Evolutionary conservation across 176 grass and related monocot species (phyloP), one percentile per base, ranked within the genome.

Genomic region (Poa pratensis): DNA sequence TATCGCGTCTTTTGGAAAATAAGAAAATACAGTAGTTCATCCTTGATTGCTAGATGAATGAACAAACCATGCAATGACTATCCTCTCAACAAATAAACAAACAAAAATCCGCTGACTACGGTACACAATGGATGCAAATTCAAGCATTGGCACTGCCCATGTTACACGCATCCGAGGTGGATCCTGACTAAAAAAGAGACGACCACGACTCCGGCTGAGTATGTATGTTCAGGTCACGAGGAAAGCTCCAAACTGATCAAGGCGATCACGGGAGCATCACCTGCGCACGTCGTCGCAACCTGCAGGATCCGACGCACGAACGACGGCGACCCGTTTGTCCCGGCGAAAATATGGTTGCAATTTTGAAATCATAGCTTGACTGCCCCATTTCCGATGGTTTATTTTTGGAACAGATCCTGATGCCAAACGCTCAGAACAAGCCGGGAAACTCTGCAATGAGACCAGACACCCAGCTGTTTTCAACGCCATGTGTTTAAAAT

Each of bases 281-380:
- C 69, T 24, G 69, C 69, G 1, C 15, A 50, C 43, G 70, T 73
- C 70, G 70, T 28, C 43, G 70, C 14, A 27, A 4, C 37, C 19
- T 71, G 43, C 45, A 50, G 23, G 45, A 74, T 50, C 43, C 45
- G 43, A 74, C 71, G 69, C 73, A 83, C 39, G 51, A 30, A 37
- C 80, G 82, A 85, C 82, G 70, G 50, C 82, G 77, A 74, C 43
- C 45, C 45, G 45, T 46, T 46, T 46, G 45, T 35, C 4, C 34
- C 34, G 2, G 34, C 2, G 3, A 4, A 35, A 35, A 2, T 35
- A 35, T 35, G 34, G 4, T 35, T 35, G 34, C 2, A 35, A 35
- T 35, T 35, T 35, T 35, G 34, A 35, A 35, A 4, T 4, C 34
- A 35, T 35, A 35, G 34, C 34, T 35, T 35, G 34, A 35, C 34